phyloP scores from a whole-genome alignment of 345 rosid species.

The Melaleuca alternifolia region DNA sequence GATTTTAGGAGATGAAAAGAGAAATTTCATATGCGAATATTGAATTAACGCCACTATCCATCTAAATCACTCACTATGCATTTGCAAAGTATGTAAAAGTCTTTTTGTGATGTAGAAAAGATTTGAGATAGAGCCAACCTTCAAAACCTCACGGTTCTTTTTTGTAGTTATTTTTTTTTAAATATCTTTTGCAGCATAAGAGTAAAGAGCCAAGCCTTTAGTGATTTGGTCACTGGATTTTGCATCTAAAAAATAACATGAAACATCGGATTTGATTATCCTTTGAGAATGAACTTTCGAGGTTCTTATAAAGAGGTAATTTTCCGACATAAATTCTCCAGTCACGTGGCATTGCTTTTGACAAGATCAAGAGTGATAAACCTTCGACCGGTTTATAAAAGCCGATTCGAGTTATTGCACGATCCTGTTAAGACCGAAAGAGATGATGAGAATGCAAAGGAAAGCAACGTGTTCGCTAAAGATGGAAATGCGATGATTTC shows the following conservation, averaged over 20 bases:
- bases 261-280: neutral
- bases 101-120: too few species aligned
- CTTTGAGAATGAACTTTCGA: accelerated
- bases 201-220: too few species aligned
- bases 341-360: neutral
- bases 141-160: too few species aligned
- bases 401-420: neutral
- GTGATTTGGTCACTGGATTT: neutral
- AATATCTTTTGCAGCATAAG: too few species aligned
- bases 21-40: neutral
- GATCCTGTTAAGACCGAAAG: neutral
- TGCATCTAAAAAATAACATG: neutral
- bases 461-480: neutral
- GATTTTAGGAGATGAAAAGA: neutral
- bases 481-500: neutral
- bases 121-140: too few species aligned
- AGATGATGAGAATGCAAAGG: neutral
- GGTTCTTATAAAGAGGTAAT: neutral
- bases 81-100: too few species aligned
- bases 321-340: neutral
- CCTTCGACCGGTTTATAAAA: neutral
- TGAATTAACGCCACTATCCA: neutral
- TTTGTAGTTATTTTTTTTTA: too few species aligned
- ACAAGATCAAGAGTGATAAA: neutral
- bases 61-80: neutral